These are phyloP conservation scores for Pichia eremophila DNA, from an alignment of 805 yeast species.

Conservation along the genomic window DNA sequence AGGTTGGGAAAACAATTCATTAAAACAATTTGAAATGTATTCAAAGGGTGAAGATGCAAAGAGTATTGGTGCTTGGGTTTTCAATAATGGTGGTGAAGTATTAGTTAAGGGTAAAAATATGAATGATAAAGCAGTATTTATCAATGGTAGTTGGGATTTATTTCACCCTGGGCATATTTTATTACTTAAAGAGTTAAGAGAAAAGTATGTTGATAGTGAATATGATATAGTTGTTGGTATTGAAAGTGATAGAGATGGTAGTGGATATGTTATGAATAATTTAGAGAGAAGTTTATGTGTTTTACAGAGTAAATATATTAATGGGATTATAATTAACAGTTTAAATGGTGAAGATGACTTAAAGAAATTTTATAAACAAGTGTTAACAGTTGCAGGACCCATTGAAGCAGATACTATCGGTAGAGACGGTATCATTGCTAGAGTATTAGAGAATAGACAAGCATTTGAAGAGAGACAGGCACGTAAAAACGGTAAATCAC, in stretches of 20 bases:
- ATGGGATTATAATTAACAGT: conserved; percentile 65
- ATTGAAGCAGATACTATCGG: not conserved
- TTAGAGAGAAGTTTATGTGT: conserved; percentile 83
- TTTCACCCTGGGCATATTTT: conserved; percentile 91
- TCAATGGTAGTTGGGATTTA: conserved; percentile 83
- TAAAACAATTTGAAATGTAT: conserved; percentile 40
- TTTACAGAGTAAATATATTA: conserved; percentile 78
- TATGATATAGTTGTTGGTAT: conserved; percentile 60
- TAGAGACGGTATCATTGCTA: conserved; percentile 54
- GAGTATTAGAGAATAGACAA: conserved; percentile 61
- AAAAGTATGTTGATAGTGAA: conserved; percentile 27
- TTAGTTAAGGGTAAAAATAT: conserved; percentile 21
- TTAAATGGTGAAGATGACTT: conserved; percentile 40
- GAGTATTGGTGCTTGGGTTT: conserved; percentile 49
- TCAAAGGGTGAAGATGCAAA: conserved; percentile 58
- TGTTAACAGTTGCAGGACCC: conserved; percentile 11
- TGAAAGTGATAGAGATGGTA: conserved; percentile 38
- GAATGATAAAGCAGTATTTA: conserved; percentile 30
- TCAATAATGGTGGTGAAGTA: conserved; percentile 21
- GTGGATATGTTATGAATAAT: conserved; percentile 63
- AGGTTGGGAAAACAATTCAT: conserved; percentile 9
- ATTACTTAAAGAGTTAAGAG: conserved; percentile 44
- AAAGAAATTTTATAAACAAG: conserved; percentile 25
- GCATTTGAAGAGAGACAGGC: conserved; percentile 80
- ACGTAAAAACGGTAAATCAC: conserved; percentile 76